These are phyloP conservation scores for Acanthamoeba lenticulata DNA, from an alignment of 208 protist species.

Conservation along the genomic window DNA sequence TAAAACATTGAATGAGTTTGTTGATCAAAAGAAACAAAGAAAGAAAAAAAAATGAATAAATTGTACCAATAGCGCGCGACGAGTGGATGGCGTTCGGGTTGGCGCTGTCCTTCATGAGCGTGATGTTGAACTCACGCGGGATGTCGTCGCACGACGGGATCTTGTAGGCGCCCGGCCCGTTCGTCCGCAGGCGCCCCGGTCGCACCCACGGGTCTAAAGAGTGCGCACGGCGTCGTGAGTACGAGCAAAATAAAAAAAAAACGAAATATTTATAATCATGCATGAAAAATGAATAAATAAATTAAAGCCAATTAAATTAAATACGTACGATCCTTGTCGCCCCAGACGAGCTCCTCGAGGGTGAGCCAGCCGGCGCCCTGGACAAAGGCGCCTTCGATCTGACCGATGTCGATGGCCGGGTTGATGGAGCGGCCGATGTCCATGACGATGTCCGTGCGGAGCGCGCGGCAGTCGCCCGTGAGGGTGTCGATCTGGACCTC, in stretches of 20 bases:
- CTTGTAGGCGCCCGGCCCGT: constrained; percentile 85
- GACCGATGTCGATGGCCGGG: constrained; percentile 84
- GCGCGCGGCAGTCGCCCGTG: constrained; percentile 82
- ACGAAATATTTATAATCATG: neutral
- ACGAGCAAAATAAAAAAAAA: neutral
- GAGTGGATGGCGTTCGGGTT: constrained; percentile 80
- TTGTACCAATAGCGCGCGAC: constrained; percentile 71
- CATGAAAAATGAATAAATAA: neutral
- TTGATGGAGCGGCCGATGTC: constrained; percentile 85
- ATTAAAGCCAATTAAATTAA: neutral
- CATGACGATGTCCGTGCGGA: constrained; percentile 82
- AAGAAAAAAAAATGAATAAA: neutral
- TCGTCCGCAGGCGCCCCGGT: constrained; percentile 62
- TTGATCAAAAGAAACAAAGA: constrained; percentile 72
- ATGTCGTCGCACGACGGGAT: constrained; percentile 87
- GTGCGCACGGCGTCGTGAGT: constrained; percentile 56
- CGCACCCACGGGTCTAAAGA: constrained; percentile 46
- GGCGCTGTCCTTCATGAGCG: constrained; percentile 80
- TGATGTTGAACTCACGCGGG: constrained; percentile 88
- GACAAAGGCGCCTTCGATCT: constrained; percentile 88
- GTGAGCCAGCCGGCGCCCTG: constrained; percentile 86
- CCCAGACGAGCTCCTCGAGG: constrained; percentile 83
- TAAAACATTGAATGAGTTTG: neutral
- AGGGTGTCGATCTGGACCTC: constrained; percentile 86
- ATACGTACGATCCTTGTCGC: constrained; percentile 56